Evolutionary conservation across 31 red algal species (phyloP), one percentile per base, ranked within the genome.

Genomic region (Asparagopsis taxiformis): DNA sequence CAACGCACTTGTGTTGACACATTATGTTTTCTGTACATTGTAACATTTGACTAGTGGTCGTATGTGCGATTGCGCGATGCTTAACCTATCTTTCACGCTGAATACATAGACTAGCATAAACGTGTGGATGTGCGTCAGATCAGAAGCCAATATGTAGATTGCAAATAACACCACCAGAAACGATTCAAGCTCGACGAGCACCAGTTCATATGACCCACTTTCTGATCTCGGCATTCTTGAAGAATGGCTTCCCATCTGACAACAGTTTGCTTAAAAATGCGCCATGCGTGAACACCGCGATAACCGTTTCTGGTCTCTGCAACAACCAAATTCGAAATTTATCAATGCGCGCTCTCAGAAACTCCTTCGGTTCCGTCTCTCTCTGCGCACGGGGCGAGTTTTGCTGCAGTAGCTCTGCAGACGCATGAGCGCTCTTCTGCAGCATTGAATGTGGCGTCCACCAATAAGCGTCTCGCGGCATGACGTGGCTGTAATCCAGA

Each of bases 301-400:
- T 81, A 41, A 9, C 58, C 1, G 77, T 54, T 29, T 81, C 77
- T 1, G 77, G 64, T 5, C 64, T 43, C 34, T 59, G 9, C 6
- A 81, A 55, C 23, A 81, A 51, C 77, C 77, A 81, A 34, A 67
- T 21, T 43, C 77, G 64, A 61, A 81, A 81, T 0, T 81, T 51
- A 38, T 81, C 58, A 23, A 69, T 35, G n/a, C 77, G 62, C 37
- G 57, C 60, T 3, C 10, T 36, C 19, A 81, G 11, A 44, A 7
- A 1, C 1, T 81, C 77, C 8, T 60, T 29, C 0, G 77, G 65
- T 28, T 81, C 77, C 33, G 56, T 51, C 41, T 70, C 77, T 1
- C 44, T 50, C 16, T 68, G 51, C 30, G 77, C 53, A 0, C 77
- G 64, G 0, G 46, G 62, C 20, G 55, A 41, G 17, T 70, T 54